phyloP scores from a whole-genome alignment of 2,329 filamentous ascomycete genomes.

The Aureobasidium subglaciale region DNA sequence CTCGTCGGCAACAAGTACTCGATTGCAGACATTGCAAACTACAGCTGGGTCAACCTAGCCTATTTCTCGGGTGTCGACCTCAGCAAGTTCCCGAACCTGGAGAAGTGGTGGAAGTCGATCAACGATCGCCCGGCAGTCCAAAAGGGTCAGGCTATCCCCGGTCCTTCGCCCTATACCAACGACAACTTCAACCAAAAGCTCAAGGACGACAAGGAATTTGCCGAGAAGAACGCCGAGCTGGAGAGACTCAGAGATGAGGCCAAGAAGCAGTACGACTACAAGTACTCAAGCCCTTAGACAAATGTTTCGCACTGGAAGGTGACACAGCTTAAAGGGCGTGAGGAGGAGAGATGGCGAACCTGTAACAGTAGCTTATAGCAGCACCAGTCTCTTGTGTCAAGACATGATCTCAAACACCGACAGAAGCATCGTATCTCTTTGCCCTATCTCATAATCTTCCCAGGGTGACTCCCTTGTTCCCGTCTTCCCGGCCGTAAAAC shows the following conservation, averaged over 20 bases:
- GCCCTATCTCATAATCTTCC: not conserved
- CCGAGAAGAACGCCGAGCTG: constrained; percentile 37
- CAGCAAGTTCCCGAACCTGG: constrained; percentile 35
- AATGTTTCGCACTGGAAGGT: not conserved
- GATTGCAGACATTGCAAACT: constrained; percentile 41
- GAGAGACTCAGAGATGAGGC: constrained; percentile 32
- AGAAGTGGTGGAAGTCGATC: constrained; percentile 40
- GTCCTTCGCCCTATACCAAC: constrained; percentile 36
- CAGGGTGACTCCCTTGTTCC: not conserved
- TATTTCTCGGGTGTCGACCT: constrained; percentile 37
- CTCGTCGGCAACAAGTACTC: constrained; percentile 41
- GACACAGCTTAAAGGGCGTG: not conserved
- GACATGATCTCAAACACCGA: not conserved
- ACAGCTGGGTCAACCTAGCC: constrained; percentile 38
- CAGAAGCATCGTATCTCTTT: not conserved
- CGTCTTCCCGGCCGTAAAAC: not conserved
- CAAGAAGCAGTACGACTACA: constrained; percentile 41
- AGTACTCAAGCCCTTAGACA: constrained; percentile 33
- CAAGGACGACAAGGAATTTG: constrained; percentile 43
- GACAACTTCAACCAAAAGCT: constrained; percentile 34
- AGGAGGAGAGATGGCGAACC: not conserved
- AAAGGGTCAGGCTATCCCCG: constrained; percentile 32
- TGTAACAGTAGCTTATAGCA: not conserved
- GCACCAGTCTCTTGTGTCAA: too few species aligned
- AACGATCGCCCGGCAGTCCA: constrained; percentile 36